These are phyloP conservation scores for Nicotiana undulata DNA, from an alignment of 257 asterid genomes.

Conservation along the genomic window DNA sequence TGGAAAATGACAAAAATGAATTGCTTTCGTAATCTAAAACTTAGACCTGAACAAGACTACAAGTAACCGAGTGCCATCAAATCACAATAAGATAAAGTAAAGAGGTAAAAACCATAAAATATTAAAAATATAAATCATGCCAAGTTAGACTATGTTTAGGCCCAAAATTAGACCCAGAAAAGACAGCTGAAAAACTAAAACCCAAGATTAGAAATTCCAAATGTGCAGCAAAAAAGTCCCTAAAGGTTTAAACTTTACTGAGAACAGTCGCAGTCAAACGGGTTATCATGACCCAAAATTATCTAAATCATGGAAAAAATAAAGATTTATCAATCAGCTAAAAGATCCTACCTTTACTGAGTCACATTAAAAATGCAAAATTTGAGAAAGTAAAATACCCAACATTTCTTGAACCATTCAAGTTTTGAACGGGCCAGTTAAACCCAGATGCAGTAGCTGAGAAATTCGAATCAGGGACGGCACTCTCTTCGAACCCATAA, in stretches of 20 bases:
- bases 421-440: conserved; percentile 56
- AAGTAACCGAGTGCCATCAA: not conserved
- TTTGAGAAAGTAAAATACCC: conserved; percentile 30
- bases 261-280: not conserved
- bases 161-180: not conserved
- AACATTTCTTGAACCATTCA: conserved; percentile 50
- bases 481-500: conserved; percentile 64
- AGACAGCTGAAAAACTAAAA: not conserved
- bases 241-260: not conserved
- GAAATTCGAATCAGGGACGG: conserved; percentile 48
- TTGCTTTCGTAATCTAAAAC: not conserved
- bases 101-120: not conserved
- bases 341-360: not conserved
- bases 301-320: not conserved
- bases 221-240: not conserved
- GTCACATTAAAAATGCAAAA: not conserved
- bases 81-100: not conserved
- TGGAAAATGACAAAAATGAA: not conserved
- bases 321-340: not conserved
- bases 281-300: not conserved
- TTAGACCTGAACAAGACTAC: not conserved
- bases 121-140: not conserved
- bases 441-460: conserved; percentile 52
- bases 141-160: not conserved
- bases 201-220: not conserved